These are phyloP conservation scores for Xylaria flabelliformis DNA, from an alignment of 495 filamentous ascomycete genomes.

Conservation along the genomic window DNA sequence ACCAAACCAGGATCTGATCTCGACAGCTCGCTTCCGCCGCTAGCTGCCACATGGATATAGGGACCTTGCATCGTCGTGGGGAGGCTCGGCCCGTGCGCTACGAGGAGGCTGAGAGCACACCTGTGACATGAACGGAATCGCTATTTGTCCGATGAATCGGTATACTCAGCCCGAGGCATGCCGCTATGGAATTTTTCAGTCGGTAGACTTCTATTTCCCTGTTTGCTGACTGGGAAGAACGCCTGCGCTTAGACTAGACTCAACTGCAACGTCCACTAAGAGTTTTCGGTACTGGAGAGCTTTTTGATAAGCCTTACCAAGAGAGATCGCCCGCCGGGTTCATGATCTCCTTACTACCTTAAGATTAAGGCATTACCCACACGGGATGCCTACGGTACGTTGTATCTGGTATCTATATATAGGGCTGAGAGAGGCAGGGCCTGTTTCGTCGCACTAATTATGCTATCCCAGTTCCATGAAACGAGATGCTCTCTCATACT, in stretches of 20 bases:
- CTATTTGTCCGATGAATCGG: slow-evolving; percentile 2
- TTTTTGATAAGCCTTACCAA: slow-evolving; percentile 20
- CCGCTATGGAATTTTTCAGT: slow-evolving; percentile 3
- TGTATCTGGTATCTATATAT: slow-evolving; percentile 24
- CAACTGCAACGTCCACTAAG: background rate
- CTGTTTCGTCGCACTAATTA: slow-evolving; percentile 21
- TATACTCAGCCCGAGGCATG: slow-evolving; percentile 1
- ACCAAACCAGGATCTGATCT: background rate
- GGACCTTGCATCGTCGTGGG: slow-evolving; percentile 25
- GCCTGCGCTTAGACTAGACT: slow-evolving; percentile 12
- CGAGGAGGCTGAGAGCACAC: slow-evolving; percentile 25
- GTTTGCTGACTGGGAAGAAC: slow-evolving; percentile 8
- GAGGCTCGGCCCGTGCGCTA: slow-evolving; percentile 21
- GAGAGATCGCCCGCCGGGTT: slow-evolving; percentile 19
- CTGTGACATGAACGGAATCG: slow-evolving; percentile 6
- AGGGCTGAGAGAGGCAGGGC: slow-evolving; percentile 25
- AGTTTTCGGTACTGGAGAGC: background rate
- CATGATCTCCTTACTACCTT: slow-evolving; percentile 15
- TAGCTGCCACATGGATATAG: slow-evolving; percentile 7
- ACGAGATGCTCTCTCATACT: background rate
- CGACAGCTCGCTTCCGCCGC: slow-evolving; percentile 7
- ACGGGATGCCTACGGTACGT: slow-evolving; percentile 15
- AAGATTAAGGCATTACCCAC: slow-evolving; percentile 1
- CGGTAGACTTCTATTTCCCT: background rate
- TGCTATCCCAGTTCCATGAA: background rate